phyloP scores from a whole-genome alignment of 345 rosid species.

The Streptanthus diversifolius region DNA sequence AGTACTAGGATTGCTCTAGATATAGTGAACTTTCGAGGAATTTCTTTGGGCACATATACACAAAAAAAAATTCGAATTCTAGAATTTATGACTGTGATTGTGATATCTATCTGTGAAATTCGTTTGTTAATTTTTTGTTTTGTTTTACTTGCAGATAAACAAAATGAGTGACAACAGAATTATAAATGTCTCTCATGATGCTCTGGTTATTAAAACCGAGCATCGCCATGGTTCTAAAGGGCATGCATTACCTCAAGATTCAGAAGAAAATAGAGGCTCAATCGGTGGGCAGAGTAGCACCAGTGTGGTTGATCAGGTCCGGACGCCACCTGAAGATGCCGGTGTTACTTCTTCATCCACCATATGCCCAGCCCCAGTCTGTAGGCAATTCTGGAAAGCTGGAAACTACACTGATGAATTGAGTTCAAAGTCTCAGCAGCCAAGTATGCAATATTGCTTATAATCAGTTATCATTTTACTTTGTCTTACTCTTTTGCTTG shows the following conservation, averaged over 20 bases:
- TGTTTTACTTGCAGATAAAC: background rate
- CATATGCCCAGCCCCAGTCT: slow-evolving; percentile 62
- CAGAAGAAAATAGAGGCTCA: slow-evolving; percentile 57
- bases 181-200: slow-evolving; percentile 35
- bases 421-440: slow-evolving; percentile 48
- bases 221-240: slow-evolving; percentile 32
- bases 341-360: slow-evolving; percentile 59
- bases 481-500: slow-evolving; percentile 5
- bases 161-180: slow-evolving; percentile 37
- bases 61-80: background rate
- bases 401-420: slow-evolving; percentile 55
- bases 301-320: slow-evolving; percentile 66
- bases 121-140: background rate
- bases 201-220: slow-evolving; percentile 51
- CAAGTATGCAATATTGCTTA: slow-evolving; percentile 46
- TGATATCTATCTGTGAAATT: slow-evolving; percentile 16
- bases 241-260: slow-evolving; percentile 38
- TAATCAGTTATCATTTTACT: background rate
- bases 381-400: slow-evolving; percentile 96
- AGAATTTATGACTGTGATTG: background rate
- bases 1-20: too few species aligned
- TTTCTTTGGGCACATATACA: background rate
- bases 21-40: too few species aligned
- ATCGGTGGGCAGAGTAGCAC: slow-evolving; percentile 53
- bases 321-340: slow-evolving; percentile 60